These are phyloP conservation scores for Brassica rapa DNA, from an alignment of 345 rosid species.

Conservation along the genomic window DNA sequence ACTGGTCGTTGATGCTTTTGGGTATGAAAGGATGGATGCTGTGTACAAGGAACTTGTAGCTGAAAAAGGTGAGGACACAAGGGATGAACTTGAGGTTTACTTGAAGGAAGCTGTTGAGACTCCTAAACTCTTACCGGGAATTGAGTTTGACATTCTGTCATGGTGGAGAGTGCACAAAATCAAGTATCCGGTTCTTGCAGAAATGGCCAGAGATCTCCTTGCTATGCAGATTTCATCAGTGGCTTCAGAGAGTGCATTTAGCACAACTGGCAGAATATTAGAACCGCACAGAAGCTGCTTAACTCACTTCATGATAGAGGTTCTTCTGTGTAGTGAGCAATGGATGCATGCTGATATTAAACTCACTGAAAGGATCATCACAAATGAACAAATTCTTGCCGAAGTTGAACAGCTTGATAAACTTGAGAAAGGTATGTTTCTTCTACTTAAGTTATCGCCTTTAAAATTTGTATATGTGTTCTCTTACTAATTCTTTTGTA, in stretches of 20 bases:
- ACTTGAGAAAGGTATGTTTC: background rate
- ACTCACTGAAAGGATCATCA: too few species aligned
- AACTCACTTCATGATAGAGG: too few species aligned
- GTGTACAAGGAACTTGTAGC: background rate
- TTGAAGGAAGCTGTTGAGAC: background rate
- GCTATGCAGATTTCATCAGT: background rate
- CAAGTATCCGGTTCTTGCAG: too few species aligned
- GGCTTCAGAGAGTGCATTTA: background rate
- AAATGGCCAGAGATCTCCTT: background rate
- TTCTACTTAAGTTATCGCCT: background rate
- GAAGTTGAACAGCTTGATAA: too few species aligned
- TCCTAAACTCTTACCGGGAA: background rate
- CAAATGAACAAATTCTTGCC: too few species aligned
- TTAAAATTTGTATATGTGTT: background rate
- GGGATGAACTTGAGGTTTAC: background rate
- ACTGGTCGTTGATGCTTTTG: too few species aligned
- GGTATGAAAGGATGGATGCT: too few species aligned
- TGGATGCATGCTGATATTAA: too few species aligned
- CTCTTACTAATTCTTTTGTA: background rate
- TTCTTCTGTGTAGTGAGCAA: too few species aligned
- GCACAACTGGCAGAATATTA: background rate
- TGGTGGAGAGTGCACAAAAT: too few species aligned
- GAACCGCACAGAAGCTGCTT: background rate
- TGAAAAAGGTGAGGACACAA: background rate
- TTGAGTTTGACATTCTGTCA: too few species aligned